These are phyloP conservation scores for Tricholomella constricta DNA, from an alignment of 768 basidiomycete genomes.

Conservation along the genomic window DNA sequence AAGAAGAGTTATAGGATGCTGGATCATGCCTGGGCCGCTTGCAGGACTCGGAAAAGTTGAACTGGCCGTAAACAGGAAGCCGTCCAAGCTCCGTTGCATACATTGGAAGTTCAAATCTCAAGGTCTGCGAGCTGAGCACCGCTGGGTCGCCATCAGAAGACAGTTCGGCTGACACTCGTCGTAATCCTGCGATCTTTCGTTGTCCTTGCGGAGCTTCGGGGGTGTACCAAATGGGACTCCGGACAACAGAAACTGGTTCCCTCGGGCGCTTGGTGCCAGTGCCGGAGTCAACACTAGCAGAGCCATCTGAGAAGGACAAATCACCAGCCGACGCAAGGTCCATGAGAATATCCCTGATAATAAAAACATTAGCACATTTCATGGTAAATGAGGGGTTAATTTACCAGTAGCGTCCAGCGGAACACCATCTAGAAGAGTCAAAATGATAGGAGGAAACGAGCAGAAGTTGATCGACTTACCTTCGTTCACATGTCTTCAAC, in stretches of 20 bases:
- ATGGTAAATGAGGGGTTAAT: conserved; percentile 1
- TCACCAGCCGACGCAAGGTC: conserved; percentile 40
- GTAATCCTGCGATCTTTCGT: conserved; percentile 28
- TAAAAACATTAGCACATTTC: neutral
- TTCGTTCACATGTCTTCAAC: conserved; percentile 42
- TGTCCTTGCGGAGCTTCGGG: conserved; percentile 5
- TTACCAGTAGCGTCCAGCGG: conserved; percentile 43
- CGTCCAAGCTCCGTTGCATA: conserved; percentile 60
- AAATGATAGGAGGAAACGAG: neutral
- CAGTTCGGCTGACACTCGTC: conserved; percentile 27
- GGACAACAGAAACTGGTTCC: conserved; percentile 9
- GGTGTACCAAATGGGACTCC: too few species aligned
- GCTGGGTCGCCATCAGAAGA: conserved; percentile 14
- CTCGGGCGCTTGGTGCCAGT: conserved; percentile 20
- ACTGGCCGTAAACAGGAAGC: conserved; percentile 49
- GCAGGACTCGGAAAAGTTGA: conserved; percentile 35
- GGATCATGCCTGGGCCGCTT: conserved; percentile 11
- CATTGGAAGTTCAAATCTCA: conserved; percentile 47
- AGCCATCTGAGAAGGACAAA: conserved; percentile 21
- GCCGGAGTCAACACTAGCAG: neutral
- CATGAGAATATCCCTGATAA: conserved; percentile 35
- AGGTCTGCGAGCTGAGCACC: conserved; percentile 7
- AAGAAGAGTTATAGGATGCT: neutral
- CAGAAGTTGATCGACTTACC: conserved; percentile 26
- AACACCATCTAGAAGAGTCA: conserved; percentile 35